Evolutionary conservation across 129 eudicot species (phyloP).

Genomic region (Sambucus nigra): DNA sequence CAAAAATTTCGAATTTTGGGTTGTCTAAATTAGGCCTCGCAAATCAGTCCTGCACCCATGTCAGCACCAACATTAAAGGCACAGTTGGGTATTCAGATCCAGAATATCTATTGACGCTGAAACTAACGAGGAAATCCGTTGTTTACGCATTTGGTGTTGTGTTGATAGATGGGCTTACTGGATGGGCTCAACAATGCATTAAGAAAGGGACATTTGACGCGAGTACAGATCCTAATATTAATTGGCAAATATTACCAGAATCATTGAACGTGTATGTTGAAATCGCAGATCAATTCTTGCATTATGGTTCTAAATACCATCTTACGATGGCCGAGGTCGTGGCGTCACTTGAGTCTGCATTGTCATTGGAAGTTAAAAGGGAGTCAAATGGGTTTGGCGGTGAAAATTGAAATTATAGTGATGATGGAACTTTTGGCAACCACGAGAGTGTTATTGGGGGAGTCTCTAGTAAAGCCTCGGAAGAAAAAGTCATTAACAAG

Average conservation of each 20-base stretch:
- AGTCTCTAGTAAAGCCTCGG: too few species aligned
- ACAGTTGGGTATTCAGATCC: neutral
- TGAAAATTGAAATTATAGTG: neutral
- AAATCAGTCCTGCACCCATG: neutral
- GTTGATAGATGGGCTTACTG: neutral
- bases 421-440: too few species aligned
- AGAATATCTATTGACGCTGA: neutral
- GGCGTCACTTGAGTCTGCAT: neutral
- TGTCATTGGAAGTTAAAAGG: neutral
- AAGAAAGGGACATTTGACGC: neutral
- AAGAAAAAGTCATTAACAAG: neutral
- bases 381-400: neutral
- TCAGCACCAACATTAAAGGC: neutral
- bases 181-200: neutral
- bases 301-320: neutral
- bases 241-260: neutral
- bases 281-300: neutral
- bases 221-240: neutral
- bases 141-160: neutral
- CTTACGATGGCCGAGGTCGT: constrained; percentile 1
- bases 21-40: constrained; percentile 6
- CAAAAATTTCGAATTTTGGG: constrained; percentile 9
- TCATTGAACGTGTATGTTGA: neutral
- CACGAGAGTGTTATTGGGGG: too few species aligned
- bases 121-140: neutral